phyloP scores from a whole-genome alignment of 805 yeast species.

The Scheffersomyces lignosus region DNA sequence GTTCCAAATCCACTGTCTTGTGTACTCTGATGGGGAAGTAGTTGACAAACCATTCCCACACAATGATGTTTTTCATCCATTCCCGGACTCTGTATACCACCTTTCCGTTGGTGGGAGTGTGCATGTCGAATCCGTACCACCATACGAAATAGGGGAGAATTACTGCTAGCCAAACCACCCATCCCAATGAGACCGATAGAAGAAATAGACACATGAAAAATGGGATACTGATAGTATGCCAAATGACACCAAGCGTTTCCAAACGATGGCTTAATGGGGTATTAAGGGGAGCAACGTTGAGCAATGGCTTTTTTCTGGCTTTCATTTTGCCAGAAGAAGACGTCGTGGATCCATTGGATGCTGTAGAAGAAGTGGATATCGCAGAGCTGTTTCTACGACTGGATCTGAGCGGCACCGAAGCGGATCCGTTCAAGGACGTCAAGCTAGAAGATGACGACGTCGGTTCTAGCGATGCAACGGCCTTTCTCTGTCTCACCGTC shows the following conservation, averaged over 20 bases:
- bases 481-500: no score
- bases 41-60: conserved; percentile 72
- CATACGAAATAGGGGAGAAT: conserved; percentile 59
- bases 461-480: no score
- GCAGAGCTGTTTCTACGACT: no score
- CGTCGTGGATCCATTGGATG: not conserved
- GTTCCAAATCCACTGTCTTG: conserved; percentile 67
- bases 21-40: conserved; percentile 80
- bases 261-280: conserved; percentile 59
- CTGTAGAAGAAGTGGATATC: not conserved
- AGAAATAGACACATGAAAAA: conserved; percentile 55
- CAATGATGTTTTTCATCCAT: conserved; percentile 52
- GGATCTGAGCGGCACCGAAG: no score
- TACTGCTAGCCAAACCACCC: conserved; percentile 70
- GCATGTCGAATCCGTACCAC: conserved; percentile 57
- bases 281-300: conserved; percentile 53
- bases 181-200: conserved; percentile 41
- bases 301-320: conserved; percentile 4
- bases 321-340: not conserved
- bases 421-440: no score
- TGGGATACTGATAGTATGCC: conserved; percentile 76
- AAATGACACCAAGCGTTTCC: conserved; percentile 66
- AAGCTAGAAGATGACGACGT: no score
- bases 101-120: conserved; percentile 74
- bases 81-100: conserved; percentile 56